phyloP scores from a whole-genome alignment of 2,329 filamentous ascomycete genomes.

The Ilyonectria mors-panacis region DNA sequence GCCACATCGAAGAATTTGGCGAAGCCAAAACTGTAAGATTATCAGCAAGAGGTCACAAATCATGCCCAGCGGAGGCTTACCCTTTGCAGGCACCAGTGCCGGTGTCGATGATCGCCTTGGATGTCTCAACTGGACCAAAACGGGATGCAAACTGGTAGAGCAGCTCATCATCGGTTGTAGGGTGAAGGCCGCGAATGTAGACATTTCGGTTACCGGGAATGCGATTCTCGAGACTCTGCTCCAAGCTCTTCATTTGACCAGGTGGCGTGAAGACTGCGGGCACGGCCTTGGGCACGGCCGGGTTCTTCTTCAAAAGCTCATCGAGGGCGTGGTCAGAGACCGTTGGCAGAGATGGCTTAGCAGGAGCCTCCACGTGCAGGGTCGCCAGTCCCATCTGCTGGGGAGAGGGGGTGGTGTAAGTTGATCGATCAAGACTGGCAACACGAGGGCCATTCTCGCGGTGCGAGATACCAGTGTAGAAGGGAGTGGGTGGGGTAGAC shows the following conservation, averaged over 20 bases:
- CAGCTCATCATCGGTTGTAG: conserved; percentile 94
- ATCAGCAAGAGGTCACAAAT: conserved; percentile 25
- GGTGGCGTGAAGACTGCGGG: conserved; percentile 90
- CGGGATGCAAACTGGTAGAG: conserved; percentile 85
- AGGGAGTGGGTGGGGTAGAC: conserved; percentile 76
- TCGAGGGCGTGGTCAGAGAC: conserved; percentile 70
- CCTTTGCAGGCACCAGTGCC: conserved; percentile 96
- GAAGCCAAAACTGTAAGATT: conserved; percentile 84
- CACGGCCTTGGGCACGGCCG: conserved; percentile 87
- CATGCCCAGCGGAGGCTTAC: conserved; percentile 64
- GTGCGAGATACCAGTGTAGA: conserved; percentile 71
- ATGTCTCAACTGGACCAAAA: conserved; percentile 95
- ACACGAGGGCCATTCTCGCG: conserved; percentile 73
- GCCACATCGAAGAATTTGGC: conserved; percentile 92
- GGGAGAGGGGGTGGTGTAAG: conserved; percentile 78
- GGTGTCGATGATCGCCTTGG: conserved; percentile 98
- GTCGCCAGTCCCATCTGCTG: conserved; percentile 66
- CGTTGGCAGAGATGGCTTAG: conserved; percentile 59
- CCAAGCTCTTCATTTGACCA: conserved; percentile 89
- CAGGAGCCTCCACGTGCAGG: conserved; percentile 57
- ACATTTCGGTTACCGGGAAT: conserved; percentile 95
- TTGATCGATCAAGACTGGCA: conserved; percentile 72
- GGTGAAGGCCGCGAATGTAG: conserved; percentile 96
- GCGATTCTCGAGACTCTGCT: conserved; percentile 94
- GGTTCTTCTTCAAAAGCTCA: conserved; percentile 80